Conservation (phyloP, 495 filamentous ascomycete genomes). For the Mytilinidion resinicola region DNA sequence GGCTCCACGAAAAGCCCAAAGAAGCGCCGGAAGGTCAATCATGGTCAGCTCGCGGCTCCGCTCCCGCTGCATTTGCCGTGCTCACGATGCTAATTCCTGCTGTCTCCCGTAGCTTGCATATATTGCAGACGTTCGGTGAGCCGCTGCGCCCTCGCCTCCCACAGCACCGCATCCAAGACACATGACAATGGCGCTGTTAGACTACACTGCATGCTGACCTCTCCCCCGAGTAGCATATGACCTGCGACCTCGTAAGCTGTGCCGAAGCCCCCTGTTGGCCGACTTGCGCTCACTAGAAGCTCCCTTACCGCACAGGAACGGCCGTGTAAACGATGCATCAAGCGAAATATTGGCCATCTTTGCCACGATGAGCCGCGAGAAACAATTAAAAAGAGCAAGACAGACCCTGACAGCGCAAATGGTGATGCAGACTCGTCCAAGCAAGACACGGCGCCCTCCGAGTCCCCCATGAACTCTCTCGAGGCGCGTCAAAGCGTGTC, state of each 20-base stretch:
- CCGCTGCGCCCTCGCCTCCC: slow-evolving; percentile 23
- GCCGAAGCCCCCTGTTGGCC: slow-evolving; percentile 1
- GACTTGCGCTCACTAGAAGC: slow-evolving; percentile 12
- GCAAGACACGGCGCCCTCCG: slow-evolving; percentile 19
- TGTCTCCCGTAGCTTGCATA: slow-evolving; percentile 69
- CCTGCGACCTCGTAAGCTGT: slow-evolving; percentile 93
- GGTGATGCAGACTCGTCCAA: slow-evolving; percentile 42
- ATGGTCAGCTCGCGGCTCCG: slow-evolving; percentile 56
- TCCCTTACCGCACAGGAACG: slow-evolving; percentile 62
- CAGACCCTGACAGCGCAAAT: slow-evolving; percentile 55
- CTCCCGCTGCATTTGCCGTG: slow-evolving; percentile 22
- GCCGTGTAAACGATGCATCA: slow-evolving; percentile 95
- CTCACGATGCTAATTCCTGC: slow-evolving; percentile 37
- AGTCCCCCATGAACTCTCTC: slow-evolving; percentile 18
- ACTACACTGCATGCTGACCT: slow-evolving; percentile 32
- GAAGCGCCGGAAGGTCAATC: slow-evolving; percentile 99
- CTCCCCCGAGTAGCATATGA: slow-evolving; percentile 78
- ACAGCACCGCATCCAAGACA: slow-evolving; percentile 9
- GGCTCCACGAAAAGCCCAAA: slow-evolving; percentile 49
- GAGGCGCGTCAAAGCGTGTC: slow-evolving; percentile 18
- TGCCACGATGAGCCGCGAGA: slow-evolving; percentile 97
- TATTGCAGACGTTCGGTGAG: slow-evolving; percentile 99
- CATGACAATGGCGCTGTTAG: slow-evolving; percentile 6
- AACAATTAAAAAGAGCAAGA: slow-evolving; percentile 64
- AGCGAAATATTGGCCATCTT: slow-evolving; percentile 96